Evolutionary conservation across 805 yeast genomes (phyloP).

Genomic region (Metschnikowia bowlesiae): DNA sequence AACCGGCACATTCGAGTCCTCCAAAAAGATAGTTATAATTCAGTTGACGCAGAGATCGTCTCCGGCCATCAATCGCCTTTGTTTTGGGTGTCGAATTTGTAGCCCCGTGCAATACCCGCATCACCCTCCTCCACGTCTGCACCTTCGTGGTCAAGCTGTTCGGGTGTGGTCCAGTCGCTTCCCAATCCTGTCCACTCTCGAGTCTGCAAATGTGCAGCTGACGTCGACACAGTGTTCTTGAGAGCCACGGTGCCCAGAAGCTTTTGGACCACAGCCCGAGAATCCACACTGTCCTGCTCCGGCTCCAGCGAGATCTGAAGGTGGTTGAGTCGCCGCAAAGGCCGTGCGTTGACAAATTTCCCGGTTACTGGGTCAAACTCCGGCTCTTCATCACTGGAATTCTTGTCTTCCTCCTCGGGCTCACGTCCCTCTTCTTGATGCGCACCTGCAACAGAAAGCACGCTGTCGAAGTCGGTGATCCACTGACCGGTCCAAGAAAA

Average conservation of each 20-base stretch:
- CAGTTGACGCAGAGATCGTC: too few species aligned
- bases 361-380: conserved; percentile 90
- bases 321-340: conserved; percentile 65
- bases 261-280: conserved; percentile 47
- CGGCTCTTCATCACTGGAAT: conserved; percentile 51
- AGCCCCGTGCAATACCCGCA: conserved; percentile 87
- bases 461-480: conserved; percentile 71
- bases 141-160: conserved; percentile 44
- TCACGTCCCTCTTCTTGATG: conserved; percentile 23
- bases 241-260: conserved; percentile 59
- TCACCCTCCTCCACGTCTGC: conserved; percentile 80
- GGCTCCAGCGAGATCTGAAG: conserved; percentile 47
- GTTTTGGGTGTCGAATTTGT: conserved; percentile 35
- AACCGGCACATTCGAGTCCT: too few species aligned
- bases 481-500: conserved; percentile 91
- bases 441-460: conserved; percentile 38
- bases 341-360: conserved; percentile 63
- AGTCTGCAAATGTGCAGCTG: conserved; percentile 69
- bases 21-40: too few species aligned
- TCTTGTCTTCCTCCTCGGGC: conserved; percentile 6
- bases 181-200: conserved; percentile 90
- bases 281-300: conserved; percentile 10
- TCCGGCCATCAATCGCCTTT: background rate
- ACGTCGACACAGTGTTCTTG: conserved; percentile 80
- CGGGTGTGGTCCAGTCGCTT: conserved; percentile 54